Evolutionary conservation across 2,329 filamentous ascomycete species (phyloP).

Genomic region (Coniosporium tulheliwenetii): DNA sequence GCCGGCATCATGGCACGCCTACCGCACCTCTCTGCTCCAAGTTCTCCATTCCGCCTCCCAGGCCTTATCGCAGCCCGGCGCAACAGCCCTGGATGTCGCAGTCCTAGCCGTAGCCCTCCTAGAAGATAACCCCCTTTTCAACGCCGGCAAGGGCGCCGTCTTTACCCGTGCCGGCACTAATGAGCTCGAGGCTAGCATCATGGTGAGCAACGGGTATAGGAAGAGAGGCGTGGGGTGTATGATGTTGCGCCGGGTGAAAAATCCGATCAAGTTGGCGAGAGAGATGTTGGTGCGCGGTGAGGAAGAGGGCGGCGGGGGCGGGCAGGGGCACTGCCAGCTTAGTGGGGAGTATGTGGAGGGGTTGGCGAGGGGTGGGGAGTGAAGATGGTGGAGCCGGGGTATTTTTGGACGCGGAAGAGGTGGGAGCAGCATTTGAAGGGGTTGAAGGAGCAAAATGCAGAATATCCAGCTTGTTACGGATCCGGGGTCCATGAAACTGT

Average conservation of each 20-base stretch:
- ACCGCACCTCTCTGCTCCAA: conserved; percentile 19
- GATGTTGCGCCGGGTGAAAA: conserved; percentile 56
- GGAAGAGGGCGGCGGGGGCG: conserved; percentile 40
- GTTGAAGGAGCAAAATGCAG: conserved; percentile 11
- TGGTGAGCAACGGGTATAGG: conserved; percentile 57
- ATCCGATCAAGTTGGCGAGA: conserved; percentile 60
- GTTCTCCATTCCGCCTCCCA: conserved; percentile 16
- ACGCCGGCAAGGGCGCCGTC: conserved; percentile 69
- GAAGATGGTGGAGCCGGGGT: conserved; percentile 50
- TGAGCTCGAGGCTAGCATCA: conserved; percentile 75
- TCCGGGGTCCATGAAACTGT: background rate
- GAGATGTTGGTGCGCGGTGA: conserved; percentile 56
- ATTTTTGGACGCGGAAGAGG: conserved; percentile 63
- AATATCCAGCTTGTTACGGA: background rate
- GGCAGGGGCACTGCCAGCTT: conserved; percentile 55
- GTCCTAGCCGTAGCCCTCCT: conserved; percentile 60
- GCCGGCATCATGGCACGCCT: conserved; percentile 17
- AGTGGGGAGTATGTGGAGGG: conserved; percentile 52
- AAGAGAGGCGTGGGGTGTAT: conserved; percentile 71
- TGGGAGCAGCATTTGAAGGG: conserved; percentile 66
- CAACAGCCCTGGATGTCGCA: conserved; percentile 55
- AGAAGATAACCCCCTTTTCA: conserved; percentile 72
- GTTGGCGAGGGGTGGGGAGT: conserved; percentile 54
- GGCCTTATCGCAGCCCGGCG: conserved; percentile 16
- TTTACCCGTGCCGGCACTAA: conserved; percentile 73